These are phyloP conservation scores for Phascolomyces articulosus DNA, from an alignment of 371 early-diverging fungal species.

Conservation along the genomic window DNA sequence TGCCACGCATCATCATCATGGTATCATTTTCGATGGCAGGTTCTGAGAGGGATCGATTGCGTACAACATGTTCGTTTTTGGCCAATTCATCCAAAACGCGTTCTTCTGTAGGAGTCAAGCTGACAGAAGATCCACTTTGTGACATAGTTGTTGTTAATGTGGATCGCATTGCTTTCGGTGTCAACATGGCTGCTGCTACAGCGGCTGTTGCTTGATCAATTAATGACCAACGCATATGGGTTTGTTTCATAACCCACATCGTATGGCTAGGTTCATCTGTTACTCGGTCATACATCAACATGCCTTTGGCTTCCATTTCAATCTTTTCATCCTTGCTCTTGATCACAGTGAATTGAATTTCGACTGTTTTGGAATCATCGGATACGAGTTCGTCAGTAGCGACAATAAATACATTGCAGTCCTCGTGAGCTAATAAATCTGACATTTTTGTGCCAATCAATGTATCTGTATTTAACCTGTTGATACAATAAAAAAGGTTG, in stretches of 20 bases:
- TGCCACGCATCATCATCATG: not conserved
- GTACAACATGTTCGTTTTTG: not conserved
- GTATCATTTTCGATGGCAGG: constrained; percentile 8
- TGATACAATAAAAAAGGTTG: not conserved
- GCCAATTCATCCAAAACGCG: not conserved
- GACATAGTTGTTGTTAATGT: not conserved
- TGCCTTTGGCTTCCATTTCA: constrained; percentile 89
- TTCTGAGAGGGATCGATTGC: constrained; percentile 22
- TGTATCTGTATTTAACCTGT: constrained; percentile 53
- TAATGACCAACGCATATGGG: constrained; percentile 1
- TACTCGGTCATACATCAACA: constrained; percentile 79
- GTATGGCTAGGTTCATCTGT: constrained; percentile 76
- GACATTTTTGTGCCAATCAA: constrained; percentile 52
- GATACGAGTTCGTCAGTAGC: constrained; percentile 71
- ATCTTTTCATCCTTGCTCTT: constrained; percentile 49
- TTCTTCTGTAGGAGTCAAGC: constrained; percentile 9
- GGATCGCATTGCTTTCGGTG: not conserved
- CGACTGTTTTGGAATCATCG: constrained; percentile 77
- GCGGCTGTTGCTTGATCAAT: constrained; percentile 3
- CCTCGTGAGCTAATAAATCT: constrained; percentile 50
- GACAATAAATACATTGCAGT: constrained; percentile 62
- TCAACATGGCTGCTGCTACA: constrained; percentile 1
- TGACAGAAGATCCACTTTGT: not conserved
- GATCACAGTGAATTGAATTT: constrained; percentile 71
- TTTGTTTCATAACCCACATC: constrained; percentile 86